Evolutionary conservation across 768 basidiomycete species (phyloP).

Genomic region (Lactarius evosmus): DNA sequence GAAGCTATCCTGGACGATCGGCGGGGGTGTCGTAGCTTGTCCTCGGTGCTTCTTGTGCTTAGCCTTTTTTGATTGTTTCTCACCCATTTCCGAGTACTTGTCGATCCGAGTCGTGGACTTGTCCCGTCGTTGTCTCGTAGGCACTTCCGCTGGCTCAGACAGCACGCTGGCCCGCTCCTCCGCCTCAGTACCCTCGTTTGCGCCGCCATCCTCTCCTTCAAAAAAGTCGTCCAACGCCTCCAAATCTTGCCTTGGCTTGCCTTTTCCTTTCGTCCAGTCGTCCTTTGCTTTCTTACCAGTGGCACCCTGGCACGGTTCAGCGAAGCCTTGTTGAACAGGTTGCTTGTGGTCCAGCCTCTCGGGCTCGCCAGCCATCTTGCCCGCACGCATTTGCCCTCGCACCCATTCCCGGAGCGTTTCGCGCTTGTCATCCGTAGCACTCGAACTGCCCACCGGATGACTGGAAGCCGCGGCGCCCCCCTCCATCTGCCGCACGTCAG

Average conservation of each 20-base stretch:
- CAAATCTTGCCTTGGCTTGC: conserved; percentile 8
- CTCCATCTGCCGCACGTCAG: conserved; percentile 45
- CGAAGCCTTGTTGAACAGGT: not conserved
- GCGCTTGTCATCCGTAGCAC: conserved; percentile 47
- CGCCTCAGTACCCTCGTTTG: not conserved
- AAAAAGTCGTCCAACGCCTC: conserved; percentile 36
- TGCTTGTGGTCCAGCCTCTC: conserved; percentile 40
- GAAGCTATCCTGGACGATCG: conserved; percentile 3
- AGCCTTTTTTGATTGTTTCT: not conserved
- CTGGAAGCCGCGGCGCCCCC: conserved; percentile 18
- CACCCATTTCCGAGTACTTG: not conserved
- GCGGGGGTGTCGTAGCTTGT: not conserved
- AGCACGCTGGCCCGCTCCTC: not conserved
- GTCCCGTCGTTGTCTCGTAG: conserved; percentile 3
- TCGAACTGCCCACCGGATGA: conserved; percentile 8
- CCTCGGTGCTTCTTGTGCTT: conserved; percentile 2
- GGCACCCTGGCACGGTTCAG: not conserved
- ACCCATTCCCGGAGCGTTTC: conserved; percentile 60
- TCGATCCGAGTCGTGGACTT: not conserved
- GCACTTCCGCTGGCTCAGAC: not conserved
- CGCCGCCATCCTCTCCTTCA: conserved; percentile 29
- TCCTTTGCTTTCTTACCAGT: not conserved
- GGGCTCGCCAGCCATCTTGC: conserved; percentile 57
- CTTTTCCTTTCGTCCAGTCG: not conserved
- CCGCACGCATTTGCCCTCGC: conserved; percentile 54